Conservation (phyloP, 169 alveolate species). For the Plasmodium gallinaceum region DNA sequence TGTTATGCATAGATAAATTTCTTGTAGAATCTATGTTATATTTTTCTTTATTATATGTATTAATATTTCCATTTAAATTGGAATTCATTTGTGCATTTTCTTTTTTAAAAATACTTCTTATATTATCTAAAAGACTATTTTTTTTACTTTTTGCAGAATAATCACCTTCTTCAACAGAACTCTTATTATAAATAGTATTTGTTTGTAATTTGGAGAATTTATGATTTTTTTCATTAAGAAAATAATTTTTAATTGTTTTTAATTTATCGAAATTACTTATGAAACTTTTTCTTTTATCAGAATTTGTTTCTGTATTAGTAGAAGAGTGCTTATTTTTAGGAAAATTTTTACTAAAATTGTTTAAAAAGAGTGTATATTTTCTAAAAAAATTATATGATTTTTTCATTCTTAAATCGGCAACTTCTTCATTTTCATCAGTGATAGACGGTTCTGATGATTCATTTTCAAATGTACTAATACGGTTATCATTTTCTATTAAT, state of each 20-base stretch:
- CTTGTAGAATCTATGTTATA: not conserved
- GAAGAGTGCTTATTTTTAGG: slow-evolving; percentile 19
- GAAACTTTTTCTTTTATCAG: slow-evolving; percentile 25
- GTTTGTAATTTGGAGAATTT: slow-evolving; percentile 1
- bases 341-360: slow-evolving; percentile 27
- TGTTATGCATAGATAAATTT: not conserved
- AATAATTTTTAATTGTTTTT: slow-evolving; percentile 19
- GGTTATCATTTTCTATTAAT: slow-evolving; percentile 63
- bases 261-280: slow-evolving; percentile 50
- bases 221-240: slow-evolving; percentile 22
- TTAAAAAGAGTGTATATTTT: slow-evolving; percentile 64
- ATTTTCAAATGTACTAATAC: slow-evolving; percentile 69
- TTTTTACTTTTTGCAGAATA: not conserved
- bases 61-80: not conserved
- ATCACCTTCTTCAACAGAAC: slow-evolving; percentile 10
- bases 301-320: slow-evolving; percentile 18
- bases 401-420: slow-evolving; percentile 26
- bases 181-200: slow-evolving; percentile 28
- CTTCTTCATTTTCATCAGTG: slow-evolving; percentile 31
- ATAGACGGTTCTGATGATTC: slow-evolving; percentile 55
- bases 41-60: not conserved
- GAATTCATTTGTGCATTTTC: not conserved
- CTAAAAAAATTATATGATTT: slow-evolving; percentile 58
- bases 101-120: not conserved
- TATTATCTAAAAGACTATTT: not conserved